Percentiles rank a stretch among this genome's conserved stretches.
Evolutionary conservation across 805 yeast genomes (phyloP).

Genomic region (Saccharomyces jurei): DNA sequence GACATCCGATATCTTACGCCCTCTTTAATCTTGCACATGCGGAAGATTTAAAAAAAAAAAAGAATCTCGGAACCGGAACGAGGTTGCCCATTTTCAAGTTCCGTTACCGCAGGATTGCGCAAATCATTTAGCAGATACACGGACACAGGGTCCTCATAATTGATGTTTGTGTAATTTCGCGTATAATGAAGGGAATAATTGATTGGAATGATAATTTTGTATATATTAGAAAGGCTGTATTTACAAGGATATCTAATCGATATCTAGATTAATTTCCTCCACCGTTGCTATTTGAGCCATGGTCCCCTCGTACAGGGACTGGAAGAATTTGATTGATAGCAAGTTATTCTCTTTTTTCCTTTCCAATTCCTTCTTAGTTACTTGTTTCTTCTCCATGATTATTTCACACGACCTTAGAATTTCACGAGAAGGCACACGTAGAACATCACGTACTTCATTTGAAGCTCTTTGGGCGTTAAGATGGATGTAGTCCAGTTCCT

Average conservation of each 20-base stretch:
- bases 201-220: neutral
- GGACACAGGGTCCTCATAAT: neutral
- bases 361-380: constrained; percentile 21
- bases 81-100: neutral
- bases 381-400: constrained; percentile 21
- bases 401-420: constrained; percentile 36
- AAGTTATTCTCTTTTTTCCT: constrained; percentile 16
- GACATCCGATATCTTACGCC: neutral
- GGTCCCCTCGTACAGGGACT: constrained; percentile 17
- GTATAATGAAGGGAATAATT: neutral
- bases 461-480: constrained; percentile 70
- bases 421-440: constrained; percentile 75
- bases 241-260: constrained; percentile 14
- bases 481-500: constrained; percentile 68
- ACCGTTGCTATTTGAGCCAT: constrained; percentile 16
- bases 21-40: neutral
- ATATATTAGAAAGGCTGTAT: neutral
- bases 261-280: constrained; percentile 23
- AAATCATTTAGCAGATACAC: neutral
- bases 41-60: neutral
- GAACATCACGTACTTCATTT: constrained; percentile 72
- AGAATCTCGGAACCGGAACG: neutral
- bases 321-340: constrained; percentile 24
- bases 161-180: neutral
- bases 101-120: neutral